A percentile compares a stretch with the other conserved stretches of the same genome.
Conservation (phyloP, 1,284 basidiomycete species). For the Volvariella surrecta region DNA sequence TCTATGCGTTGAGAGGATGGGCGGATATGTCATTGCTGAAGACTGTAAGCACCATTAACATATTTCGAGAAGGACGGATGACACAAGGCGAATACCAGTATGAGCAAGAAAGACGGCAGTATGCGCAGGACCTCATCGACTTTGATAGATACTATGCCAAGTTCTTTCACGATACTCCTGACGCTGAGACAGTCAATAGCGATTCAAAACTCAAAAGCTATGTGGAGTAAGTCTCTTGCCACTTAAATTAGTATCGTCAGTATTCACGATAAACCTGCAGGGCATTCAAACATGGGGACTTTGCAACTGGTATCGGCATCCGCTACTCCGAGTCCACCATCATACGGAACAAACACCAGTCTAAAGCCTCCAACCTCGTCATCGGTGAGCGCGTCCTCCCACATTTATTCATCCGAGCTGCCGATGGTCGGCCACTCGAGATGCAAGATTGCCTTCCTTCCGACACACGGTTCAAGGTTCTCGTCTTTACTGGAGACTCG, state of each 20-base stretch:
- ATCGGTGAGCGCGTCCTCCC: constrained; percentile 56
- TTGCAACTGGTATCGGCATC: constrained; percentile 59
- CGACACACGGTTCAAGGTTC: constrained; percentile 65
- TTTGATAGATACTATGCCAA: constrained; percentile 73
- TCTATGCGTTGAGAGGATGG: constrained; percentile 64
- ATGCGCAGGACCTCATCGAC: constrained; percentile 72
- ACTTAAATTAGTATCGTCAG: background rate
- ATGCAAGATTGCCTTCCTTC: constrained; percentile 64
- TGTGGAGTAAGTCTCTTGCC: constrained; percentile 35
- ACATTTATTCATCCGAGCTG: constrained; percentile 51
- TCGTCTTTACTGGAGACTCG: constrained; percentile 59
- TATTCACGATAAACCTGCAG: constrained; percentile 43
- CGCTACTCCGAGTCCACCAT: constrained; percentile 50
- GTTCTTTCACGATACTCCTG: constrained; percentile 72
- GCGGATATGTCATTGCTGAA: constrained; percentile 57
- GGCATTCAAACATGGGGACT: constrained; percentile 48
- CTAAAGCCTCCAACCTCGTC: constrained; percentile 34
- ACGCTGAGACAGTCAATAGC: constrained; percentile 41
- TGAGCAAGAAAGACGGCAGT: constrained; percentile 63
- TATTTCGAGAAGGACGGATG: no score
- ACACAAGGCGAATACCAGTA: constrained; percentile 50
- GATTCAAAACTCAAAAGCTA: constrained; percentile 60
- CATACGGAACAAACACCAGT: constrained; percentile 35
- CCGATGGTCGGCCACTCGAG: constrained; percentile 53
- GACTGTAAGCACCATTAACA: constrained; percentile 51